Evolutionary conservation across 208 protist genomes (phyloP).

Genomic region (Trypanosoma congolense): DNA sequence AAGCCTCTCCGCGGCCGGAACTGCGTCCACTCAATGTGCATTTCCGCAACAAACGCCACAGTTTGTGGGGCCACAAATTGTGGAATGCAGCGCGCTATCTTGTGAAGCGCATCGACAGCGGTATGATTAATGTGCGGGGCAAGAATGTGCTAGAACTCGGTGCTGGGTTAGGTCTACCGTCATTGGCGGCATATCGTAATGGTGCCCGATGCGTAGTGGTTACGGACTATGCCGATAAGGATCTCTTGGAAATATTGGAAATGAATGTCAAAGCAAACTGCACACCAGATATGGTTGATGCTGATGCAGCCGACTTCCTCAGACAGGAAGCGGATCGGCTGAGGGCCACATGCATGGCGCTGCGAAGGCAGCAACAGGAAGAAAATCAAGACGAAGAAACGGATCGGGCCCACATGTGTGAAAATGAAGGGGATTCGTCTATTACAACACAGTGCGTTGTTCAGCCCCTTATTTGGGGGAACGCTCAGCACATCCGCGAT

Average conservation of each 20-base stretch:
- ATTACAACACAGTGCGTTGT: slow-evolving; percentile 39
- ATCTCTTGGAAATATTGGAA: slow-evolving; percentile 73
- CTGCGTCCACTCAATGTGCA: slow-evolving; percentile 42
- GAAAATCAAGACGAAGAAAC: no score
- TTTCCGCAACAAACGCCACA: slow-evolving; percentile 81
- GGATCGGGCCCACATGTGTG: neutral
- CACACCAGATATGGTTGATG: slow-evolving; percentile 29
- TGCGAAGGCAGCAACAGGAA: no score
- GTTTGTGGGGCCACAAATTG: slow-evolving; percentile 80
- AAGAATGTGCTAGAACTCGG: slow-evolving; percentile 83
- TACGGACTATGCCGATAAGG: slow-evolving; percentile 79
- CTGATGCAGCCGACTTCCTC: slow-evolving; percentile 32
- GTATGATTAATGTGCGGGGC: slow-evolving; percentile 56
- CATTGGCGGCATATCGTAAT: slow-evolving; percentile 62
- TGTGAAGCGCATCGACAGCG: slow-evolving; percentile 79
- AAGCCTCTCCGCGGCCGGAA: slow-evolving; percentile 16
- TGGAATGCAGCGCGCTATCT: slow-evolving; percentile 90
- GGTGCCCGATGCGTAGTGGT: slow-evolving; percentile 65
- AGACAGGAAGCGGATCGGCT: slow-evolving; percentile 10
- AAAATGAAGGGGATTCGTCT: neutral
- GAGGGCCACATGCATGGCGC: neutral
- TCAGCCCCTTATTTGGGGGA: slow-evolving; percentile 82
- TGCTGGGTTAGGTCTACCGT: slow-evolving; percentile 78
- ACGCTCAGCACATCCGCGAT: slow-evolving; percentile 58
- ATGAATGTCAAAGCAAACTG: slow-evolving; percentile 75